Conservation (phyloP, 345 rosid genomes). For the Pistacia atlantica region DNA sequence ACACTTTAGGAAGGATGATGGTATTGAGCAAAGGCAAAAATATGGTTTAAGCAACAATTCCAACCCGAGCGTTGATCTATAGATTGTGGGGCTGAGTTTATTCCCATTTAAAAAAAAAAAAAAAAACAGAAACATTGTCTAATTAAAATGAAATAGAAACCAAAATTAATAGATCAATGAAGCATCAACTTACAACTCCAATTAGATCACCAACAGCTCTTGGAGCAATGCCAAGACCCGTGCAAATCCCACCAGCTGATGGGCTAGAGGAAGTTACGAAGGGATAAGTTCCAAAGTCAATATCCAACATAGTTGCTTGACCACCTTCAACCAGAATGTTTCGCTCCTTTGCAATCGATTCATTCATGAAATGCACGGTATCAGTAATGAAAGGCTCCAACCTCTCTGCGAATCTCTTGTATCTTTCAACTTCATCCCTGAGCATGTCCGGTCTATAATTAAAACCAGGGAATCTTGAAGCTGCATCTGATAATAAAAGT, state of each 20-base stretch:
- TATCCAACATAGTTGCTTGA: conserved; percentile 96
- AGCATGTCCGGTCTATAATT: conserved; percentile 77
- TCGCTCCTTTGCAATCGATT: conserved; percentile 71
- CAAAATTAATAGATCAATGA: conserved; percentile 11
- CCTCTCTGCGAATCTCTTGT: conserved; percentile 91
- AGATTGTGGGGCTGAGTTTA: not conserved
- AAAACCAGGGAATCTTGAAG: conserved; percentile 72
- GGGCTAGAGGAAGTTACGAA: conserved; percentile 98
- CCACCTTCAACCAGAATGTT: conserved; percentile 97
- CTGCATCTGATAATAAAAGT: conserved; percentile 67
- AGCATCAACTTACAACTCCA: conserved; percentile 72
- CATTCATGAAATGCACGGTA: conserved; percentile 85
- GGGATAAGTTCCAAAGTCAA: conserved; percentile 96
- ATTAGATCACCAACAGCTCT: conserved; percentile 87
- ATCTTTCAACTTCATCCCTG: conserved; percentile 77
- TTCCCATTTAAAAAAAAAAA: no score
- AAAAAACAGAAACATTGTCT: not conserved
- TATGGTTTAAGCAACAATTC: not conserved
- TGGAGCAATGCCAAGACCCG: conserved; percentile 96
- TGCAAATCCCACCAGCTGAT: conserved; percentile 96
- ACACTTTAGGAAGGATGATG: not conserved
- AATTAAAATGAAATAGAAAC: not conserved
- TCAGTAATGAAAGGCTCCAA: conserved; percentile 88
- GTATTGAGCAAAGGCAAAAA: not conserved
- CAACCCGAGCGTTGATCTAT: not conserved